phyloP scores from a whole-genome alignment of 768 basidiomycete genomes.

The Rhodotorula babjevae region DNA sequence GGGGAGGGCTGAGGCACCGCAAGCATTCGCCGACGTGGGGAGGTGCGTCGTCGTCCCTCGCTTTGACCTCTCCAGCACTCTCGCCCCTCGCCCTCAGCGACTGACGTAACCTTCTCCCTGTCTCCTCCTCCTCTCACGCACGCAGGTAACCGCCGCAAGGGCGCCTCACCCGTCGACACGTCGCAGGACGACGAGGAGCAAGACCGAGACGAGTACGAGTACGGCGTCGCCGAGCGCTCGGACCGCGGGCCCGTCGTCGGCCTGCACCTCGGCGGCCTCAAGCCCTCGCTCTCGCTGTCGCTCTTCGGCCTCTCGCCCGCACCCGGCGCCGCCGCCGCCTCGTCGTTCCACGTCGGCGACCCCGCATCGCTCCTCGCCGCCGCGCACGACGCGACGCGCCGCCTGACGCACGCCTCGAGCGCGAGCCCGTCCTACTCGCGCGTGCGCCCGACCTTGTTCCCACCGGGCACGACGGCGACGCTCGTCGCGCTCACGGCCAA shows the following conservation, averaged over 20 bases:
- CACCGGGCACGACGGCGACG: conserved; percentile 6
- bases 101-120: no score
- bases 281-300: background rate
- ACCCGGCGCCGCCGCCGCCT: no score
- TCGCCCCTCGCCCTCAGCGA: no score
- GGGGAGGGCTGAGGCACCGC: conserved; percentile 29
- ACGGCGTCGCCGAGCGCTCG: conserved; percentile 16
- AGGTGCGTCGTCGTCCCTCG: no score
- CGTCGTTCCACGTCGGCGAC: background rate
- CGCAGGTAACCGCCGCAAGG: conserved; percentile 12
- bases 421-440: conserved; percentile 29
- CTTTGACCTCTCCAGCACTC: no score
- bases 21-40: conserved; percentile 38
- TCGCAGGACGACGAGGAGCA: conserved; percentile 8
- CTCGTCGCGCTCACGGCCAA: conserved; percentile 28
- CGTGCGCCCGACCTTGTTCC: conserved; percentile 27
- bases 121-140: background rate
- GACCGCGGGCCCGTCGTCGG: conserved; percentile 37
- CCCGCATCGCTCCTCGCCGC: conserved; percentile 3
- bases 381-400: conserved; percentile 10
- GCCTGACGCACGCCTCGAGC: conserved; percentile 27
- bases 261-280: conserved; percentile 9
- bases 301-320: background rate
- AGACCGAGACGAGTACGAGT: conserved; percentile 20
- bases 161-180: background rate